A percentile compares a stretch with the other conserved stretches of the same genome.
These are phyloP conservation scores for Tolypocladium inflatum DNA, from an alignment of 2,329 filamentous ascomycete species.

Conservation along the genomic window DNA sequence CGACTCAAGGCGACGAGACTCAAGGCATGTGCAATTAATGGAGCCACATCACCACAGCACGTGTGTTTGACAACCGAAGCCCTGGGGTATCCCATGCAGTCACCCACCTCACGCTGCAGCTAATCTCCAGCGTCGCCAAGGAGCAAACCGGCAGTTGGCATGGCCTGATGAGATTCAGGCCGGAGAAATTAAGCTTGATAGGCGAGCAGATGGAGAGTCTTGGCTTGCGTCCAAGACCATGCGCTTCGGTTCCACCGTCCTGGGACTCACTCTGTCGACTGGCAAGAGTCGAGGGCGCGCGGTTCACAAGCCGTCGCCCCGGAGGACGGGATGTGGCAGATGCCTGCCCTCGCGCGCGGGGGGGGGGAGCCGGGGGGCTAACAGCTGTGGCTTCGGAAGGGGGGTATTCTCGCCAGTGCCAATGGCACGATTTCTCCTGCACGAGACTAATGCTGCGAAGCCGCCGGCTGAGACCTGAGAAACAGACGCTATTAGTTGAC, in stretches of 20 bases:
- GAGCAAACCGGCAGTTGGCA: background rate
- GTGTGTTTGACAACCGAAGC: background rate
- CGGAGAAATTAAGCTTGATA: background rate
- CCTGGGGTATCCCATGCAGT: background rate
- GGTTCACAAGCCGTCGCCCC: too few species aligned
- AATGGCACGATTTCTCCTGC: background rate
- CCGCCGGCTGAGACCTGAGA: background rate
- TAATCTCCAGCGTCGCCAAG: background rate
- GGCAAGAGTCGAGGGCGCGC: background rate
- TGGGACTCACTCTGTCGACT: background rate
- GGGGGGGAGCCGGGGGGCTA: background rate
- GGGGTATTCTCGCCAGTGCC: background rate
- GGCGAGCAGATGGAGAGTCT: background rate
- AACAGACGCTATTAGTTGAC: background rate
- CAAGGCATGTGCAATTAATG: background rate
- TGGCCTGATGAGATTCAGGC: background rate
- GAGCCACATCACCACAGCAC: background rate
- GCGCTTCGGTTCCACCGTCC: background rate
- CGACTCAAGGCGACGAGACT: background rate
- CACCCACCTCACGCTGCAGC: background rate
- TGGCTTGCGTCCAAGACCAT: background rate
- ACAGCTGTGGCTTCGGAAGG: background rate
- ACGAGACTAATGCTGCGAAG: background rate
- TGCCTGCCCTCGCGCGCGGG: background rate
- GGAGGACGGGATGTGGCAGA: background rate